These are phyloP conservation scores for Usnea hakonensis DNA, from an alignment of 495 filamentous ascomycete genomes.

Conservation along the genomic window DNA sequence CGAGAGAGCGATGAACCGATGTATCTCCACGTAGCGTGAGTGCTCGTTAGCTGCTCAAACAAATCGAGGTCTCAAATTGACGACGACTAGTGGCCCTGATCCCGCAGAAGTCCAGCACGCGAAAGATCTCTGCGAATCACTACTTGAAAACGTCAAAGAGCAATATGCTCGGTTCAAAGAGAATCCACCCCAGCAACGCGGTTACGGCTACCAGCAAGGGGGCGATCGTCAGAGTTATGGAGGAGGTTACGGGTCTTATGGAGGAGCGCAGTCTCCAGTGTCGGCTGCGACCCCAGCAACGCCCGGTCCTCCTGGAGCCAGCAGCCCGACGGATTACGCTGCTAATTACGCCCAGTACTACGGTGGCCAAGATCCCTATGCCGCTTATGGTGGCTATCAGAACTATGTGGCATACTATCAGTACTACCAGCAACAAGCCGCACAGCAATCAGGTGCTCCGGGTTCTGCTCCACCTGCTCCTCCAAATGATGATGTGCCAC, in stretches of 20 bases:
- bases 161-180: slow-evolving; percentile 87
- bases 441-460: slow-evolving; percentile 46
- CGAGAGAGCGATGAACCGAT: slow-evolving; percentile 89
- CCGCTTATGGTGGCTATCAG: slow-evolving; percentile 81
- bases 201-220: slow-evolving; percentile 23
- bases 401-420: slow-evolving; percentile 62
- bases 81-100: slow-evolving; percentile 66
- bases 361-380: slow-evolving; percentile 71
- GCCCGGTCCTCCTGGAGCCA: slow-evolving; percentile 37
- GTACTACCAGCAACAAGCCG: slow-evolving; percentile 59
- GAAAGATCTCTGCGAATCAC: slow-evolving; percentile 79
- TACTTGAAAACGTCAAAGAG: slow-evolving; percentile 72
- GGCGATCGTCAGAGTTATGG: slow-evolving; percentile 29
- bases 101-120: slow-evolving; percentile 76
- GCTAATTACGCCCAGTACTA: slow-evolving; percentile 85
- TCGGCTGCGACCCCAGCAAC: slow-evolving; percentile 33
- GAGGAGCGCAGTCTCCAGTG: slow-evolving; percentile 34
- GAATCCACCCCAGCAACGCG: slow-evolving; percentile 59
- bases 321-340: slow-evolving; percentile 51
- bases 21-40: slow-evolving; percentile 91
- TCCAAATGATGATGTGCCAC: slow-evolving; percentile 53
- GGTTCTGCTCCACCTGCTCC: slow-evolving; percentile 50
- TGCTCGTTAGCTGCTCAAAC: slow-evolving; percentile 16
- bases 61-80: slow-evolving; percentile 27
- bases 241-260: slow-evolving; percentile 34